Base-by-base conservation (phyloP, 2,329 filamentous ascomycete genomes). In the Thelonectria discophora region DNA sequence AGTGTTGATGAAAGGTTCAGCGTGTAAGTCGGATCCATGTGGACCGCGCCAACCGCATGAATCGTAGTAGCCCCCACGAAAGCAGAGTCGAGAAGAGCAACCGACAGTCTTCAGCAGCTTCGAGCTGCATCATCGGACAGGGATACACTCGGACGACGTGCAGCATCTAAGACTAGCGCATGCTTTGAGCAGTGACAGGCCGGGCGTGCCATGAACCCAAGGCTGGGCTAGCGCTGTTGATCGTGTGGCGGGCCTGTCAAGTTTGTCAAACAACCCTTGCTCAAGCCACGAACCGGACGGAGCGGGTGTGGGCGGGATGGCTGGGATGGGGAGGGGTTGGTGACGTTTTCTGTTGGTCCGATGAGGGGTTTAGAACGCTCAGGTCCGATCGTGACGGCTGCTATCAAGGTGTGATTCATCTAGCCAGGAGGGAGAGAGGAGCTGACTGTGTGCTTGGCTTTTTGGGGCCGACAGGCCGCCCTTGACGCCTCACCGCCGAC, bases 41-140 rank as follows among this genome's bases (percentile, higher is more conserved):
- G 55, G 55, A 18, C 32, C 32, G 15, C 18, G 17, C 55, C 49
- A 58, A 48, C 55, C 55, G 32, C 32, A 58, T 58, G 48, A 48
- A 52, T 24, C 20, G 37, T 58, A 47, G 55, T 10, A 17, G 42
- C 43, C 40, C 34, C 48, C 55, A 24, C 32, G 48, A 17, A 15
- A 5, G 45, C 39, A 53, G 50, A 21, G 40, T 53, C 50, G n/a
- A 42, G 49, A 30, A 39, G 20, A 30, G 37, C 42, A 40, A 42
- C 30, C 12, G 20, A 37, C 27, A 45, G 48, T 54, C 43, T 54
- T 54, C 56, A 59, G 42, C 54, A 45, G 13, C n/a, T 13, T 42
- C 32, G 24, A 53, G 40, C 43, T 59, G 56, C 50, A 54, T 42
- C 12, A 58, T 59, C 56, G 34, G 24, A 47, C 50, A 59, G 53